Conservation (phyloP, 164 flowering plant species). For the Echeveria elegans region DNA sequence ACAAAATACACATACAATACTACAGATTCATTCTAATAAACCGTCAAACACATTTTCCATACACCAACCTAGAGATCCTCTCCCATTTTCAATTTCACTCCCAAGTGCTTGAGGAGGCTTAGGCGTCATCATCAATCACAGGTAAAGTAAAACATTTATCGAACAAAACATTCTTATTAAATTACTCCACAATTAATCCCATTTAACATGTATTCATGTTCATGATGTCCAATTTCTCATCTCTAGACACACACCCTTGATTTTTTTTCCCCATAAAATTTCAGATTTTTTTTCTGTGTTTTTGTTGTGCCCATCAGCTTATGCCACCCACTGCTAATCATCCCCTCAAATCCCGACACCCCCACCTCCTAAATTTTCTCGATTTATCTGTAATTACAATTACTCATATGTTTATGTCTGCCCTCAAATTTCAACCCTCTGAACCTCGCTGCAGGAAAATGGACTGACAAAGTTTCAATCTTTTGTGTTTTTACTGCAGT, state of each 20-base stretch:
- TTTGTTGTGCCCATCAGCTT: not conserved
- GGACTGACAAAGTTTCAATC: not conserved
- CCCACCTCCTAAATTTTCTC: not conserved
- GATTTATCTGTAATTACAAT: not conserved
- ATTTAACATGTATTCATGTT: no score
- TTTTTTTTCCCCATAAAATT: not conserved
- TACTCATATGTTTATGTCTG: not conserved
- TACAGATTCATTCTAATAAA: no score
- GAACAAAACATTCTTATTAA: not conserved
- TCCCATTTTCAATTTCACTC: not conserved
- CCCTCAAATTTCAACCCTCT: not conserved
- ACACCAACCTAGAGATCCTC: not conserved
- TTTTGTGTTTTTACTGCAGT: not conserved
- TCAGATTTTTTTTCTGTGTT: not conserved
- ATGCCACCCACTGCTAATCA: not conserved
- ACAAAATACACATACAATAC: no score
- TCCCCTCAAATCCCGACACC: constrained; percentile 2
- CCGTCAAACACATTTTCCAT: no score
- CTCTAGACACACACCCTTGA: no score
- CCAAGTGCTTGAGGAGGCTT: no score
- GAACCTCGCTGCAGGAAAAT: not conserved
- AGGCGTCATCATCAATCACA: not conserved
- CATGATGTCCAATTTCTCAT: not conserved
- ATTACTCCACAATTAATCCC: no score
- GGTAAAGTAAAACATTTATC: not conserved